Evolutionary conservation across 148 eudicot species (phyloP).

Genomic region (Arbutus unedo): DNA sequence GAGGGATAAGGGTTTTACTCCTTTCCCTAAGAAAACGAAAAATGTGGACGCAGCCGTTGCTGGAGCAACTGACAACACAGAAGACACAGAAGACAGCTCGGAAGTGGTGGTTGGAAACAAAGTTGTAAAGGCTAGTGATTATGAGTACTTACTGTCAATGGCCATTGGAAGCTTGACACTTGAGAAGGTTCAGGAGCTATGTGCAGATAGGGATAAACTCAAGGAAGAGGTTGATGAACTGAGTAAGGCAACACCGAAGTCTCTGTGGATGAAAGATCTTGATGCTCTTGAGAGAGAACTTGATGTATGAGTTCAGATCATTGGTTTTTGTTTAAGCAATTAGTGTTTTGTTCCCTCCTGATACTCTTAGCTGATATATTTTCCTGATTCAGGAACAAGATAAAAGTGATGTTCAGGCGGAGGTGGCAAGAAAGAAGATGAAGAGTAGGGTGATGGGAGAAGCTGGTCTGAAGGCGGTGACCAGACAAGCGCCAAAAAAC

Average conservation of each 20-base stretch:
- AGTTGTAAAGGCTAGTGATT: constrained; percentile 48
- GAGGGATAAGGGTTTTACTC: constrained; percentile 70
- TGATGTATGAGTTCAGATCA: constrained; percentile 37
- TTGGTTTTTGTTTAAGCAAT: background rate
- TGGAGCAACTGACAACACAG: constrained; percentile 47
- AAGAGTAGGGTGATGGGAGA: constrained; percentile 17
- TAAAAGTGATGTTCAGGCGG: constrained; percentile 37
- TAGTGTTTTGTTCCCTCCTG: background rate
- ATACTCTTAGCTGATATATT: background rate
- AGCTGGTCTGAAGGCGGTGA: constrained; percentile 26
- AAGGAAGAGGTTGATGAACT: constrained; percentile 49
- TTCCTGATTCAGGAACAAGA: constrained; percentile 54
- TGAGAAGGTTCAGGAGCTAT: constrained; percentile 71
- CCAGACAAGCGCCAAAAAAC: constrained; percentile 34
- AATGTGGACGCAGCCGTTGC: constrained; percentile 45
- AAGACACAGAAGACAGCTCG: constrained; percentile 38
- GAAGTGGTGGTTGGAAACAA: constrained; percentile 21
- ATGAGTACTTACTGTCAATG: constrained; percentile 76
- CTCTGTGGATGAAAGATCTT: constrained; percentile 75
- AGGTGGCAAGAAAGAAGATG: constrained; percentile 25
- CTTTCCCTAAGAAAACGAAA: constrained; percentile 58
- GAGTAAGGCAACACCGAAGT: constrained; percentile 48
- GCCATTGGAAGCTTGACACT: constrained; percentile 67
- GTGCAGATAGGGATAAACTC: constrained; percentile 54
- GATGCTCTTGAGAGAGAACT: constrained; percentile 63